These are phyloP conservation scores for Tripterygium wilfordii DNA, from an alignment of 177 flowering plant species.

Conservation along the genomic window DNA sequence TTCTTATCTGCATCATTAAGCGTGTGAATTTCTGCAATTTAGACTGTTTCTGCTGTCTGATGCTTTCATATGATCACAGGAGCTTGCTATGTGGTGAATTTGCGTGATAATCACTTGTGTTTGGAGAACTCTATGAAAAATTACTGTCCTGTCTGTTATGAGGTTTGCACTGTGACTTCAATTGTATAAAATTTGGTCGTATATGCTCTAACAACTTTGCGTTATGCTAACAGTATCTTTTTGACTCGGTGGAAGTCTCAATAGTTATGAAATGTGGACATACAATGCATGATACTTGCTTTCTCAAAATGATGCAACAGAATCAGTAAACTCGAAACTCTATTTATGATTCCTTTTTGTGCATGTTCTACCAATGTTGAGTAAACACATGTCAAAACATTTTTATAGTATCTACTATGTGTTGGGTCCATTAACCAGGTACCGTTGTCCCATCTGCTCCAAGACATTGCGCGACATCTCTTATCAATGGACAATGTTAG, in stretches of 20 bases:
- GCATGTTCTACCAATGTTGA: no score
- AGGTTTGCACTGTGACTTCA: slow-evolving; percentile 27
- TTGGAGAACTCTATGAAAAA: slow-evolving; percentile 51
- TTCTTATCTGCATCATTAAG: no score
- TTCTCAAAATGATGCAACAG: slow-evolving; percentile 25
- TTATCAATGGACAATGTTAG: slow-evolving; percentile 27
- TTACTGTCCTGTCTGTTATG: slow-evolving; percentile 58
- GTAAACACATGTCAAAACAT: no score
- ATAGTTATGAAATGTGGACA: slow-evolving; percentile 52
- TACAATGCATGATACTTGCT: slow-evolving; percentile 52
- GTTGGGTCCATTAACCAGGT: slow-evolving; percentile 20
- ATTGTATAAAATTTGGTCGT: not conserved
- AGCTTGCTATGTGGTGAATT: slow-evolving; percentile 37
- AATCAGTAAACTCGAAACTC: slow-evolving; percentile 42
- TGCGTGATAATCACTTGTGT: slow-evolving; percentile 48
- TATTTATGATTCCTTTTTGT: no score
- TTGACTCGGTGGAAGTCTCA: slow-evolving; percentile 44
- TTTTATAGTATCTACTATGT: no score
- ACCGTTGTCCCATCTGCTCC: slow-evolving; percentile 58
- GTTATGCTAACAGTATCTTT: slow-evolving; percentile 39
- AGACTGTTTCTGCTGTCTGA: no score
- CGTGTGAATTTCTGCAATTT: no score
- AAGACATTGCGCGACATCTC: slow-evolving; percentile 43
- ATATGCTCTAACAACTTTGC: slow-evolving; percentile 6
- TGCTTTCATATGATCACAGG: no score